Evolutionary conservation across 75 land plant species (phyloP).

Genomic region (Pinus taeda): DNA sequence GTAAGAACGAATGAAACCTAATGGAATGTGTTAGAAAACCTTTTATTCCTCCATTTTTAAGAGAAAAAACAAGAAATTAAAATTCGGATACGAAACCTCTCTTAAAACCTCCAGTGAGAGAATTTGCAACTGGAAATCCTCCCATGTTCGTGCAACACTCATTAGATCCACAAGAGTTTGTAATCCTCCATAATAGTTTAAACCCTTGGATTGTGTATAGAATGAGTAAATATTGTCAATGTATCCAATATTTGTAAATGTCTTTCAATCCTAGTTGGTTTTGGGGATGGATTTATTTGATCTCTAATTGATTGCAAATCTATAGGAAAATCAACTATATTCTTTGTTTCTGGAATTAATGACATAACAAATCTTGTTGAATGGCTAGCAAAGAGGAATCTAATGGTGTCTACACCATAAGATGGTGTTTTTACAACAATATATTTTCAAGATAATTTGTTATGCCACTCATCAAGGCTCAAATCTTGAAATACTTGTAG

Average conservation of each 20-base stretch:
- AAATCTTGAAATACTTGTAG: constrained; percentile 58
- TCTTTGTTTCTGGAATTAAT: constrained; percentile 50
- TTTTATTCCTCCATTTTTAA: constrained; percentile 81
- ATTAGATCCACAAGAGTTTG: constrained; percentile 80
- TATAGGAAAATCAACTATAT: constrained; percentile 27
- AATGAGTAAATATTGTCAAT: constrained; percentile 62
- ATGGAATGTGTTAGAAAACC: constrained; percentile 73
- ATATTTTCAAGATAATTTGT: constrained; percentile 7
- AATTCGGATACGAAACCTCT: constrained; percentile 79
- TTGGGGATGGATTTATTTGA: constrained; percentile 25
- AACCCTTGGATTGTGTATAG: constrained; percentile 72
- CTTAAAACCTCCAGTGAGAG: constrained; percentile 83
- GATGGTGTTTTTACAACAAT: neutral
- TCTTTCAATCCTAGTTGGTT: constrained; percentile 27
- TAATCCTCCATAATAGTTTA: constrained; percentile 74
- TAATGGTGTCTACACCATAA: constrained; percentile 15
- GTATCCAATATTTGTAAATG: constrained; percentile 55
- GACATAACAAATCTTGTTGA: constrained; percentile 68
- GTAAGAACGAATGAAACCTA: constrained; percentile 87
- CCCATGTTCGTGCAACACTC: constrained; percentile 10
- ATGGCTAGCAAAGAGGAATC: constrained; percentile 76
- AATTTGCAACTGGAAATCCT: constrained; percentile 71
- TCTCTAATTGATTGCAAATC: constrained; percentile 36
- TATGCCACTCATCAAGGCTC: constrained; percentile 46
- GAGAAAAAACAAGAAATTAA: constrained; percentile 71